These are phyloP conservation scores for Daldinia grandis DNA, from an alignment of 495 filamentous ascomycete species.

Conservation along the genomic window DNA sequence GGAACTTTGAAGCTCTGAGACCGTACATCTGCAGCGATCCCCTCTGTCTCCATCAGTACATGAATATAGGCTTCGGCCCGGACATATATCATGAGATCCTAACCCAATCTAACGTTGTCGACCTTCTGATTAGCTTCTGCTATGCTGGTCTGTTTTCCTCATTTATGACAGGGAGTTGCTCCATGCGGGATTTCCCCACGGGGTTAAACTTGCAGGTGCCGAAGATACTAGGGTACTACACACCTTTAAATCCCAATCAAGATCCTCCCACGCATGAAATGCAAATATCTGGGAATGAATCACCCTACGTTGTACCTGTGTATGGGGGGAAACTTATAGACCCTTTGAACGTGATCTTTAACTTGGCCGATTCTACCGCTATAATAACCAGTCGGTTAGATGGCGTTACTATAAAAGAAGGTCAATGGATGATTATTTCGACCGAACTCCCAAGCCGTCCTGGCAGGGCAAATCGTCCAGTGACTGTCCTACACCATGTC, in stretches of 20 bases:
- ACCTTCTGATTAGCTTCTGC: constrained; percentile 84
- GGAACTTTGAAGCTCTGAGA: constrained; percentile 83
- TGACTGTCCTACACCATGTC: constrained; percentile 31
- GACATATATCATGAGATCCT: constrained; percentile 86
- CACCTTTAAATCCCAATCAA: background rate
- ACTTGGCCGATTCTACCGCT: constrained; percentile 8
- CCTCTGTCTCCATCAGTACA: constrained; percentile 91
- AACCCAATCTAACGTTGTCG: constrained; percentile 83
- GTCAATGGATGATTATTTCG: constrained; percentile 38
- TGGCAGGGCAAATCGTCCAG: too few relatives aligned
- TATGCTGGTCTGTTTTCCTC: constrained; percentile 60
- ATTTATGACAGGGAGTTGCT: background rate
- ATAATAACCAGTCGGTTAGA: background rate
- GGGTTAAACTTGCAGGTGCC: constrained; percentile 79
- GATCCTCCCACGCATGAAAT: background rate
- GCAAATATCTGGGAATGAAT: background rate
- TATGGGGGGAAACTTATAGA: constrained; percentile 13
- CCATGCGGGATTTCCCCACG: constrained; percentile 69
- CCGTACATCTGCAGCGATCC: constrained; percentile 86
- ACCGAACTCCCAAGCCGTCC: background rate
- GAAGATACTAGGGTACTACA: constrained; percentile 5
- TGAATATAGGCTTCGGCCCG: constrained; percentile 85
- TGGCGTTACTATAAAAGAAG: background rate
- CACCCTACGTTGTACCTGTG: background rate
- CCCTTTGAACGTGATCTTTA: constrained; percentile 22